Conservation (phyloP, 257 asterid genomes). For the Nicotiana tabacum region DNA sequence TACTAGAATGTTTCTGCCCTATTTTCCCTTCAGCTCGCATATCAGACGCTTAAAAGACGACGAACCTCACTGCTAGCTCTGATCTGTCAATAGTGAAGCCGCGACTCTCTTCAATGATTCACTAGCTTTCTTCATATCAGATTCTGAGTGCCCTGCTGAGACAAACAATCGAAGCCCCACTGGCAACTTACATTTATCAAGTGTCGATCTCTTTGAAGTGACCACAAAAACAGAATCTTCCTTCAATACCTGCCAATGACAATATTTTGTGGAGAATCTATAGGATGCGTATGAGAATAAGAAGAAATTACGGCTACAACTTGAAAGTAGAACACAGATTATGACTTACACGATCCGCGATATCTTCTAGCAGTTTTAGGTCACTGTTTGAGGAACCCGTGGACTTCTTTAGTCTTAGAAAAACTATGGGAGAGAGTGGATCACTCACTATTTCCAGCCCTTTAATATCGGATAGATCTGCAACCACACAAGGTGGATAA, state of each 20-base stretch:
- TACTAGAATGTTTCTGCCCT: neutral
- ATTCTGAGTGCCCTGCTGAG: slow-evolving; percentile 76
- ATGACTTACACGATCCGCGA: slow-evolving; percentile 48
- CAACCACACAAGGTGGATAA: neutral
- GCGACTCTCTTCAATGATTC: slow-evolving; percentile 57
- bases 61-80: slow-evolving; percentile 14
- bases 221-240: slow-evolving; percentile 60
- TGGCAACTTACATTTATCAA: slow-evolving; percentile 81
- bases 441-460: slow-evolving; percentile 65
- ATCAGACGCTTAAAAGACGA: neutral
- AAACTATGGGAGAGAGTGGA: slow-evolving; percentile 68
- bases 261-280: neutral
- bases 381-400: slow-evolving; percentile 65
- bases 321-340: neutral
- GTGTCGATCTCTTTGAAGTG: slow-evolving; percentile 62
- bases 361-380: slow-evolving; percentile 64
- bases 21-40: neutral
- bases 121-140: slow-evolving; percentile 60
- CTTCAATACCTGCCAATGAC: slow-evolving; percentile 55
- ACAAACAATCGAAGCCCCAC: slow-evolving; percentile 64
- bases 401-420: slow-evolving; percentile 50
- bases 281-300: neutral
- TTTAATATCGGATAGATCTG: slow-evolving; percentile 55
- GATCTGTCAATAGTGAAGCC: slow-evolving; percentile 32
- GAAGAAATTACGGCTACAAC: neutral